Conservation (phyloP, 2,329 filamentous ascomycete species). For the Ophiocordyceps camponoti-rufipedis region DNA sequence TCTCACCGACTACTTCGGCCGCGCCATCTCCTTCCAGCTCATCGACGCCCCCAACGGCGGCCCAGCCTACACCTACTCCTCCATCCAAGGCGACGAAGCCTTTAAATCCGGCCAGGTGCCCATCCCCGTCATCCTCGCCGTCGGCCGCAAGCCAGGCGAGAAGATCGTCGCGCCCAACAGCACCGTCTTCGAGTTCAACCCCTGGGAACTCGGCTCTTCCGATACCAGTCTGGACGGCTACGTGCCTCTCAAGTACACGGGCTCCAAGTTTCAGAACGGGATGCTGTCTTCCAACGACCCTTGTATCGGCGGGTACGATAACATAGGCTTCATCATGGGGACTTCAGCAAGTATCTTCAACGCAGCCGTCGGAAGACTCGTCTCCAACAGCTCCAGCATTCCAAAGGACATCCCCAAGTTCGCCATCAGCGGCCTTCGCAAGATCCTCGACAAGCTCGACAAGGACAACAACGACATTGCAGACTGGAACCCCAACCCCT, state of each 20-base stretch:
- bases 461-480: constrained; percentile 55
- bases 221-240: constrained; percentile 43
- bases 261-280: constrained; percentile 37
- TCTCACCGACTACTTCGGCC: constrained; percentile 76
- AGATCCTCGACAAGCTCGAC: constrained; percentile 37
- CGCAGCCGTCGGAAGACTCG: constrained; percentile 46
- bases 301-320: constrained; percentile 52
- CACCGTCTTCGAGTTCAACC: constrained; percentile 46
- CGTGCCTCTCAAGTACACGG: constrained; percentile 39
- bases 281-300: constrained; percentile 22
- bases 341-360: constrained; percentile 75
- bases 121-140: constrained; percentile 30
- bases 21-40: constrained; percentile 33
- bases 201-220: constrained; percentile 48
- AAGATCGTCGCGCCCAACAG: constrained; percentile 31
- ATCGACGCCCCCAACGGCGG: constrained; percentile 61
- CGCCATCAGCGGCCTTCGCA: constrained; percentile 24
- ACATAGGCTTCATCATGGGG: constrained; percentile 63
- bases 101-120: constrained; percentile 24
- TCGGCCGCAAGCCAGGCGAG: constrained; percentile 25
- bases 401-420: constrained; percentile 29
- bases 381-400: constrained; percentile 20
- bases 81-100: constrained; percentile 27
- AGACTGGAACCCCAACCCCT: constrained; percentile 45
- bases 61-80: constrained; percentile 65